These are phyloP conservation scores for Moricandia arvensis DNA, from an alignment of 345 rosid species.

Conservation along the genomic window DNA sequence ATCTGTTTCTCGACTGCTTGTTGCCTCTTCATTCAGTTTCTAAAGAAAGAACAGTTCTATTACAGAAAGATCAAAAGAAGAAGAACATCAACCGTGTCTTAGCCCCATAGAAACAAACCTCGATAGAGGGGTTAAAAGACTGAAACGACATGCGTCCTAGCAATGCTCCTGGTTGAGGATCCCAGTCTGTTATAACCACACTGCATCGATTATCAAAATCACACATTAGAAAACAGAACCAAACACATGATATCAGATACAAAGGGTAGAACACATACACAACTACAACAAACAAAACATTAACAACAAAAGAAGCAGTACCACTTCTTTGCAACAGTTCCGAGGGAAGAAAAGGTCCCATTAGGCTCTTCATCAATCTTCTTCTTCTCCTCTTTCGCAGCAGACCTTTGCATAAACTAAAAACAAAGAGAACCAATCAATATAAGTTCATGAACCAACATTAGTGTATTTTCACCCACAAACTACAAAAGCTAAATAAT, in stretches of 20 bases:
- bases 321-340: slow-evolving; percentile 57
- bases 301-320: slow-evolving; percentile 11
- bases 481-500: too few species aligned
- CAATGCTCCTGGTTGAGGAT: slow-evolving; percentile 81
- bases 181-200: slow-evolving; percentile 84
- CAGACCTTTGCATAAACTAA: slow-evolving; percentile 92
- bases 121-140: slow-evolving; percentile 83
- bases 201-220: slow-evolving; percentile 37
- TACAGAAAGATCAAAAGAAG: slow-evolving; percentile 30
- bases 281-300: too few species aligned
- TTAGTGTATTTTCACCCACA: not conserved
- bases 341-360: slow-evolving; percentile 44
- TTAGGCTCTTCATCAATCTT: slow-evolving; percentile 59
- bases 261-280: not conserved
- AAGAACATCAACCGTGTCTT: slow-evolving; percentile 20
- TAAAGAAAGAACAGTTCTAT: slow-evolving; percentile 44
- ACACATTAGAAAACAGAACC: not conserved
- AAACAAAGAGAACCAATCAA: not conserved
- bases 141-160: slow-evolving; percentile 92
- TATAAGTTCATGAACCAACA: not conserved
- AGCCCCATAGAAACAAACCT: slow-evolving; percentile 58
- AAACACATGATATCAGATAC: not conserved
- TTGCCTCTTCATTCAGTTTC: slow-evolving; percentile 75
- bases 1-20: slow-evolving; percentile 38
- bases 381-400: slow-evolving; percentile 55